Conservation (phyloP, 768 basidiomycete genomes). For the Termitomyces sp. region DNA sequence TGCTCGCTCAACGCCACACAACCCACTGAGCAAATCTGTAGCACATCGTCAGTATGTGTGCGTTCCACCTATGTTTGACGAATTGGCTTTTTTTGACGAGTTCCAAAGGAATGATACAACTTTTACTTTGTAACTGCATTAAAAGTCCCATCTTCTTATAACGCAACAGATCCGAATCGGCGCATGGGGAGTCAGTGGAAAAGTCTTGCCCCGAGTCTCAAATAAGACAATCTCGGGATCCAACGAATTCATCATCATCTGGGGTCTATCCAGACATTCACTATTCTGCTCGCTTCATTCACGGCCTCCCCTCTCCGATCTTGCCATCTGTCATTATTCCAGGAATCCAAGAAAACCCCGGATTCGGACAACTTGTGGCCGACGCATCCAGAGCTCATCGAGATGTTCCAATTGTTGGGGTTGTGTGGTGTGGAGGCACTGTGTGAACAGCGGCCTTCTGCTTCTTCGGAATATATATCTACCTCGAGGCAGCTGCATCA, state of each 20-base stretch:
- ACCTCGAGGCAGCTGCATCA: background rate
- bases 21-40: too few relatives aligned
- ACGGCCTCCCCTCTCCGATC: background rate
- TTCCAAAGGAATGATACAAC: background rate
- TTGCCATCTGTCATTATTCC: background rate
- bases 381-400: background rate
- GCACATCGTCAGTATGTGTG: background rate
- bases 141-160: background rate
- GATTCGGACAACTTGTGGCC: background rate
- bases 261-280: background rate
- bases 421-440: too few relatives aligned
- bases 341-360: background rate
- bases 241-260: background rate
- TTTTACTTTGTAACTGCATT: background rate
- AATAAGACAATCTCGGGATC: background rate
- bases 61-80: background rate
- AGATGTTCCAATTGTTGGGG: too few relatives aligned
- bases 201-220: background rate
- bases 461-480: background rate
- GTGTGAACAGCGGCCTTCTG: background rate
- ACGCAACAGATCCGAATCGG: background rate
- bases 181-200: background rate
- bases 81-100: background rate
- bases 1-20: slow-evolving; percentile 15
- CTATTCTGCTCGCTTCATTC: background rate